Evolutionary conservation across 495 filamentous ascomycete species (phyloP).

Genomic region (Hamigera avellanea): DNA sequence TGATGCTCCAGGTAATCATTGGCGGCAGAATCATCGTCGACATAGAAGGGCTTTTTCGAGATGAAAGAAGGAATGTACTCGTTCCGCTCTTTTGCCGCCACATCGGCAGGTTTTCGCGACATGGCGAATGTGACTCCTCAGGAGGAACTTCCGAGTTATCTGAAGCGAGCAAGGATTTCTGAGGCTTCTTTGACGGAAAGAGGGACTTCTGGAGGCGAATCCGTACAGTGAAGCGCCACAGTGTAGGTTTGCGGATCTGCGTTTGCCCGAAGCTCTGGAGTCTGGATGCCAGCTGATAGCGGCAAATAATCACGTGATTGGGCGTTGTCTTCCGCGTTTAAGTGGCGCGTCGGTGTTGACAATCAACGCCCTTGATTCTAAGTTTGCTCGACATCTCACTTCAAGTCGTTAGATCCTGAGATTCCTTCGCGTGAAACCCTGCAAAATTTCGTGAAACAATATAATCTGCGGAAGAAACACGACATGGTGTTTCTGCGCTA

Average conservation of each 20-base stretch:
- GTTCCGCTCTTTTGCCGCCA: conserved; percentile 67
- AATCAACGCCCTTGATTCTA: too few species aligned
- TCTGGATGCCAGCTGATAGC: conserved; percentile 2
- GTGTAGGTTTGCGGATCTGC: too few species aligned
- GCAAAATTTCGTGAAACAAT: too few species aligned
- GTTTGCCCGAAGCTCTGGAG: not conserved
- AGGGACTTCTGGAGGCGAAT: not conserved
- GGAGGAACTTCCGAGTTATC: not conserved
- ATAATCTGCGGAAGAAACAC: too few species aligned
- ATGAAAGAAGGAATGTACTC: conserved; percentile 99
- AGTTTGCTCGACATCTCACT: too few species aligned
- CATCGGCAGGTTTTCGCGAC: conserved; percentile 39
- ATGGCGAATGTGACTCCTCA: conserved; percentile 10
- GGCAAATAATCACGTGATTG: conserved; percentile 25
- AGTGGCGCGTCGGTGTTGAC: conserved; percentile 5
- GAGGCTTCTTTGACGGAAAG: not conserved
- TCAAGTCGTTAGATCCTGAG: too few species aligned
- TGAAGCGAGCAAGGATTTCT: too few species aligned
- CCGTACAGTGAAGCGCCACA: too few species aligned
- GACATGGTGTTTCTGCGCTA: conserved; percentile 9
- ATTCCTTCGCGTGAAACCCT: too few species aligned
- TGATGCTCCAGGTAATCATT: conserved; percentile 96
- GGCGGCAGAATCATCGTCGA: conserved; percentile 64
- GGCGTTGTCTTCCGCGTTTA: conserved; percentile 18
- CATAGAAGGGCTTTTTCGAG: conserved; percentile 94